These are phyloP conservation scores for Escallonia rubra DNA, from an alignment of 129 eudicot species.

Conservation along the genomic window DNA sequence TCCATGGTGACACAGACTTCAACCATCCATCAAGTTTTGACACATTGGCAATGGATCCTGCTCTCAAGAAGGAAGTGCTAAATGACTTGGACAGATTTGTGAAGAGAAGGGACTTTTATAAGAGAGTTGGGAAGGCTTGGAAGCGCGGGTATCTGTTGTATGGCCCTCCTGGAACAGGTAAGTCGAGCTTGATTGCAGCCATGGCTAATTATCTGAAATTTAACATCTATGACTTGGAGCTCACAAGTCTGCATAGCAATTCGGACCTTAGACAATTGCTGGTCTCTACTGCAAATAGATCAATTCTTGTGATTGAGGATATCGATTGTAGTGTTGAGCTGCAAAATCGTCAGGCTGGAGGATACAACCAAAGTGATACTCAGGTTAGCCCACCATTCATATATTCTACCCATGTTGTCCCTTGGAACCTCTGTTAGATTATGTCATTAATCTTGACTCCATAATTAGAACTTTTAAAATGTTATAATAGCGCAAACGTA, in stretches of 20 bases:
- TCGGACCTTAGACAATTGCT: constrained; percentile 12
- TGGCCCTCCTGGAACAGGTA: constrained; percentile 41
- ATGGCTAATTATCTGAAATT: constrained; percentile 40
- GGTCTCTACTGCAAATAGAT: constrained; percentile 24
- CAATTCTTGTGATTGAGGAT: constrained; percentile 31
- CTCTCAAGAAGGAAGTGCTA: constrained; percentile 23
- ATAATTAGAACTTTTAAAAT: no score
- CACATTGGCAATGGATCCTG: constrained; percentile 32
- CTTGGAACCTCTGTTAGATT: no score
- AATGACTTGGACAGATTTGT: constrained; percentile 34
- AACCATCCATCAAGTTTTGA: constrained; percentile 30
- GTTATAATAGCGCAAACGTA: background rate
- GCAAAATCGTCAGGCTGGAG: constrained; percentile 9
- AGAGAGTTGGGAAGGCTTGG: constrained; percentile 36
- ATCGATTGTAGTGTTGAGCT: constrained; percentile 33
- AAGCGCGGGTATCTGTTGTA: constrained; percentile 35
- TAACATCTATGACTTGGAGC: constrained; percentile 31
- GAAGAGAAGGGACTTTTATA: constrained; percentile 25
- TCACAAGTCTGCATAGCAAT: constrained; percentile 17
- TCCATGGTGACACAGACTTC: constrained; percentile 10
- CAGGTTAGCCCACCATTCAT: constrained; percentile 3
- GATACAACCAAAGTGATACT: background rate
- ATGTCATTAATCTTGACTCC: background rate
- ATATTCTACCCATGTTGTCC: no score
- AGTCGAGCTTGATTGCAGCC: constrained; percentile 40